These are phyloP conservation scores for Pyrenula aspistea DNA, from an alignment of 495 filamentous ascomycete genomes.

Conservation along the genomic window DNA sequence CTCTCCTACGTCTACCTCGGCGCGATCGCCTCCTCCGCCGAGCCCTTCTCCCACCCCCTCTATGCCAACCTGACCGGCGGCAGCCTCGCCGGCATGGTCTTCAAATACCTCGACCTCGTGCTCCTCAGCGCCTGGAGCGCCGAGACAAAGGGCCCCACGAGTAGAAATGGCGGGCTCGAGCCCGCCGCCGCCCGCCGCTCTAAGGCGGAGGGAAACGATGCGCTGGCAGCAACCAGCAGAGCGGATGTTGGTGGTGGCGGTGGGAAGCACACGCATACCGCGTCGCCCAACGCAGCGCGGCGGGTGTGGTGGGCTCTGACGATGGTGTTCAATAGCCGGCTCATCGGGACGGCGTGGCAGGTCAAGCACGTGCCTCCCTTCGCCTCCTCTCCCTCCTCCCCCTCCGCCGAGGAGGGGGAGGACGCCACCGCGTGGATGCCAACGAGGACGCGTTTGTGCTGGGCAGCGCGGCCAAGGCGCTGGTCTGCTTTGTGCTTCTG, in stretches of 20 bases:
- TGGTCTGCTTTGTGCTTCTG: not conserved
- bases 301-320: not conserved
- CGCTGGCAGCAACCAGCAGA: not conserved
- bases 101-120: not conserved
- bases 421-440: too few species aligned
- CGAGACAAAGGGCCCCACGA: not conserved
- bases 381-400: too few species aligned
- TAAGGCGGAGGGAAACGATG: not conserved
- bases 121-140: not conserved
- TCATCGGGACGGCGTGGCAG: not conserved
- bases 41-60: not conserved
- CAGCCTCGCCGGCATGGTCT: not conserved
- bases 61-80: not conserved
- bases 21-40: not conserved
- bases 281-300: too few species aligned
- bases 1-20: not conserved
- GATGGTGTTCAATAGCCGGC: not conserved
- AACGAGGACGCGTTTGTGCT: not conserved
- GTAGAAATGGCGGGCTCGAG: not conserved
- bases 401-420: too few species aligned
- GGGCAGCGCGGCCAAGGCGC: not conserved
- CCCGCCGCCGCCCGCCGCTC: too few species aligned
- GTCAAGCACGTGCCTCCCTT: not conserved
- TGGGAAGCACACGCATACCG: not conserved
- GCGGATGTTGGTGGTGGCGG: not conserved